Base-by-base conservation (phyloP, 2,329 filamentous ascomycete genomes). In the Stachybotrys chartarum region DNA sequence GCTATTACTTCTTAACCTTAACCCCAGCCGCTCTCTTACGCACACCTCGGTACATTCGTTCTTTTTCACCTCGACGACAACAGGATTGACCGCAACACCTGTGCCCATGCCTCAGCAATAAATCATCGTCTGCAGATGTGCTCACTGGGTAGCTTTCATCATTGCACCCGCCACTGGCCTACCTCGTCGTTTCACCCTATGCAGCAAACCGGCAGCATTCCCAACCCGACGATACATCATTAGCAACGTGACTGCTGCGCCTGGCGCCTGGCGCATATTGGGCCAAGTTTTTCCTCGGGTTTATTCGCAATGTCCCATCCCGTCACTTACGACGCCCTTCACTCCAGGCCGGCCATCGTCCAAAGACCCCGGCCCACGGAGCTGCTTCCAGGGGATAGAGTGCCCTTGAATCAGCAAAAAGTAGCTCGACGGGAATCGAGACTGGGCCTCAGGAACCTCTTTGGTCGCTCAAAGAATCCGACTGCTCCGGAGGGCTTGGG, bases 401-500 rank as follows among this genome's bases (percentile, higher is more conserved):
- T 76, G 6, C 73, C 77, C 12, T 59, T 80, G 55, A 75, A 76
- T 44, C 59, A 67, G 6, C 72, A 73, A 50, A 79, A 73, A 60
- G 61, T 74, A 30, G 66, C 64, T 54, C 76, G 71, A 63, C 71
- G 80, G 58, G 80, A 82, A 57, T 83, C 80, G 16, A 78, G 73
- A 56, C 62, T 82, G 52, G 79, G 77, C 4, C 64, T 83, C 51
- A 72, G 78, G 54, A 77, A 69, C 58, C 71, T 84, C 8, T 83
- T 84, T 59, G 70, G 74, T 46, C 74, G 77, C 57, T 70, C 71
- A 18, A 80, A 73, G 62, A 42, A 10, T 10, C 52, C 66, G 4
- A 42, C 32, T 24, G 61, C 63, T 12, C 72, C 70, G 56, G 69
- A 75, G 6, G 35, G 14, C 35, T 10, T 14, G 14, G 14, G 10